phyloP scores from a whole-genome alignment of 2,329 filamentous ascomycete genomes.

The Alternaria ventricosa region DNA sequence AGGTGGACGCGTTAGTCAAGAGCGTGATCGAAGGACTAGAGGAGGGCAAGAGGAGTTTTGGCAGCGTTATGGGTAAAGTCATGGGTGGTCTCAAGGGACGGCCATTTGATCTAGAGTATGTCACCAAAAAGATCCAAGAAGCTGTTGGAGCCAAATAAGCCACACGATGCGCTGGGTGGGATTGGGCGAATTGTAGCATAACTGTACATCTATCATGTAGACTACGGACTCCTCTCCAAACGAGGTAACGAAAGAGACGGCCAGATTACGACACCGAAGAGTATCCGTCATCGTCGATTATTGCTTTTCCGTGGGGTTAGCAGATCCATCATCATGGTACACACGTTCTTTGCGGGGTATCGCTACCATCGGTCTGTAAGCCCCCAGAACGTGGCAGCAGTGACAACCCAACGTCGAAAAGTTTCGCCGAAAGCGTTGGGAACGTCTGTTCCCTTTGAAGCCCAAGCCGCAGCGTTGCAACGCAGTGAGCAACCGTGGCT shows the following conservation, averaged over 20 bases:
- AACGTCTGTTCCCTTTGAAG: not conserved
- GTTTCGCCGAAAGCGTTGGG: not conserved
- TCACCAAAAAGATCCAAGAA: slow-evolving; percentile 67
- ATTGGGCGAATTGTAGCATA: slow-evolving; percentile 4
- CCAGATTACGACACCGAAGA: not conserved
- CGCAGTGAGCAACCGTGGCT: slow-evolving; percentile 18
- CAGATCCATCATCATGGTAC: not conserved
- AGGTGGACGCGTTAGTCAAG: slow-evolving; percentile 63
- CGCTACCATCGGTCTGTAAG: not conserved
- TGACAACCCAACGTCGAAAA: not conserved
- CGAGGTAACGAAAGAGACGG: not conserved
- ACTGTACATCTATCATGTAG: slow-evolving; percentile 9
- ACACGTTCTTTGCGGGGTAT: not conserved
- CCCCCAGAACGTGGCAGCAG: not conserved
- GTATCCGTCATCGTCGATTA: not conserved
- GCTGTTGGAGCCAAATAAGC: slow-evolving; percentile 29
- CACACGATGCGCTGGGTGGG: not conserved
- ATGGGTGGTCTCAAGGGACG: slow-evolving; percentile 66
- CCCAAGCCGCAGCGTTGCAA: not conserved
- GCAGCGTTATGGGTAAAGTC: slow-evolving; percentile 67
- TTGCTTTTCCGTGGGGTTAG: not conserved
- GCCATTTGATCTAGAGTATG: slow-evolving; percentile 66
- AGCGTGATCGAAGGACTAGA: slow-evolving; percentile 60
- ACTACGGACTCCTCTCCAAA: slow-evolving; percentile 2
- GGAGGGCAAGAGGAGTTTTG: slow-evolving; percentile 59